Percentiles rank a stretch among this genome's conserved stretches.
Evolutionary conservation across 352 stramenopile genomes (phyloP).

Genomic region (Pythium aristosporum): DNA sequence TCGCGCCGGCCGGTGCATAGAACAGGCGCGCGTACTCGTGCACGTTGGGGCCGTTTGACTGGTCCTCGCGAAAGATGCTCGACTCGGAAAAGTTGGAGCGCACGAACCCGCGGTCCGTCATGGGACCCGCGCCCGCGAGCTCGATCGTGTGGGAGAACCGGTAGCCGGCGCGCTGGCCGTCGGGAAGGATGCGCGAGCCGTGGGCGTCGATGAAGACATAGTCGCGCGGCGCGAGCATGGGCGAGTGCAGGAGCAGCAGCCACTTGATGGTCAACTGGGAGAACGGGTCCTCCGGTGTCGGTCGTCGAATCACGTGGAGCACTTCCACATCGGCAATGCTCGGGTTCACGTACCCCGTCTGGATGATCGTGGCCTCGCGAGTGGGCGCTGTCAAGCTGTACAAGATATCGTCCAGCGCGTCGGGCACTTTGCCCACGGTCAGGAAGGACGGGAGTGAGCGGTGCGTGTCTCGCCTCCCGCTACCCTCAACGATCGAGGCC

Average conservation of each 20-base stretch:
- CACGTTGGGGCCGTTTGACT: constrained; percentile 24
- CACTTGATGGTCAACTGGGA: constrained; percentile 26
- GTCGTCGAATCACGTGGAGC: constrained; percentile 33
- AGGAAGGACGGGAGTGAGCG: constrained; percentile 4
- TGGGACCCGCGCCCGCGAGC: background rate
- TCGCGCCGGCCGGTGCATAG: constrained; percentile 32
- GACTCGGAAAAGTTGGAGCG: constrained; percentile 40
- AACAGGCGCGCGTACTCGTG: constrained; percentile 40
- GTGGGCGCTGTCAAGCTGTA: constrained; percentile 18
- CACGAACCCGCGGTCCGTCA: constrained; percentile 12
- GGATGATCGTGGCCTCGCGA: constrained; percentile 12
- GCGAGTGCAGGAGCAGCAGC: constrained; percentile 29
- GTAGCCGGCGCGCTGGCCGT: constrained; percentile 48
- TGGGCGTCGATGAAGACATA: constrained; percentile 53
- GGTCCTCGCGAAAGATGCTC: constrained; percentile 36
- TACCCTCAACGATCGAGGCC: no score
- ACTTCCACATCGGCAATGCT: constrained; percentile 38
- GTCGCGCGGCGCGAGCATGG: constrained; percentile 31
- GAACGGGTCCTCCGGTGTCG: constrained; percentile 34
- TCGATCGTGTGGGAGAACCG: constrained; percentile 49
- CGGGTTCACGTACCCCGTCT: constrained; percentile 34
- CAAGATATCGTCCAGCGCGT: constrained; percentile 14
- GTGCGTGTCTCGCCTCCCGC: background rate
- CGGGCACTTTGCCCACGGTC: constrained; percentile 6
- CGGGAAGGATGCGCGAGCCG: constrained; percentile 28